A percentile compares a stretch with the other conserved stretches of the same genome.
phyloP scores from a whole-genome alignment of 2,329 filamentous ascomycete species.

The Conoideocrella luteorostrata region DNA sequence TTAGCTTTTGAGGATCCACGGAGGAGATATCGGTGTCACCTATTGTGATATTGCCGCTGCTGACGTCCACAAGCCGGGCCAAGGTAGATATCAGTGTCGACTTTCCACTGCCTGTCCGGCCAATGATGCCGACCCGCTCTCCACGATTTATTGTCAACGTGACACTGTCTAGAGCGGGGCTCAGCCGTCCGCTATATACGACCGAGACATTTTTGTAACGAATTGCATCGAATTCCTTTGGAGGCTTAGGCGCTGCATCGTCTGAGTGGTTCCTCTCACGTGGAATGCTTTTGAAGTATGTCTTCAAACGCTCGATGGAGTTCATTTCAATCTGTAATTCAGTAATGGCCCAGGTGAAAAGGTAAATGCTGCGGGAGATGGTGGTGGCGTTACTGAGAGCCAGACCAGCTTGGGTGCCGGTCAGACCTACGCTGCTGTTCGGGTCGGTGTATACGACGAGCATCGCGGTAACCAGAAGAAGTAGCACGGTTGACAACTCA shows the following conservation, averaged over 20 bases:
- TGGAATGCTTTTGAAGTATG: neutral
- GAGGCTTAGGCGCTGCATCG: neutral
- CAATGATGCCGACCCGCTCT: neutral
- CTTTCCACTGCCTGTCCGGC: neutral
- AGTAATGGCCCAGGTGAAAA: neutral
- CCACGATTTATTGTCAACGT: neutral
- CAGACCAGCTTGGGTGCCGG: neutral
- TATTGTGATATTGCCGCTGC: neutral
- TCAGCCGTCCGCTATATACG: neutral
- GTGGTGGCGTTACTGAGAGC: neutral
- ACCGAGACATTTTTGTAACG: neutral
- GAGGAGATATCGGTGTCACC: neutral
- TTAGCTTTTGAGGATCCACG: neutral
- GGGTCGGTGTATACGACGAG: neutral
- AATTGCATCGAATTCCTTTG: neutral
- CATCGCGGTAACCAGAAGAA: neutral
- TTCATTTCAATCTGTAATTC: neutral
- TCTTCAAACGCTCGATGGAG: neutral
- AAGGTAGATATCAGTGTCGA: neutral
- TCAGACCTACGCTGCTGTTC: neutral
- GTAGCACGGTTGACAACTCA: neutral
- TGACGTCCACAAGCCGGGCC: neutral
- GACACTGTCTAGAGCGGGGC: neutral
- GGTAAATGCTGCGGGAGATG: neutral
- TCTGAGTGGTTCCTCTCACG: neutral